Percentiles rank a stretch among this genome's conserved stretches.
These are phyloP conservation scores for Zymoseptoria ardabiliae DNA, from an alignment of 2,329 filamentous ascomycete species.

Conservation along the genomic window DNA sequence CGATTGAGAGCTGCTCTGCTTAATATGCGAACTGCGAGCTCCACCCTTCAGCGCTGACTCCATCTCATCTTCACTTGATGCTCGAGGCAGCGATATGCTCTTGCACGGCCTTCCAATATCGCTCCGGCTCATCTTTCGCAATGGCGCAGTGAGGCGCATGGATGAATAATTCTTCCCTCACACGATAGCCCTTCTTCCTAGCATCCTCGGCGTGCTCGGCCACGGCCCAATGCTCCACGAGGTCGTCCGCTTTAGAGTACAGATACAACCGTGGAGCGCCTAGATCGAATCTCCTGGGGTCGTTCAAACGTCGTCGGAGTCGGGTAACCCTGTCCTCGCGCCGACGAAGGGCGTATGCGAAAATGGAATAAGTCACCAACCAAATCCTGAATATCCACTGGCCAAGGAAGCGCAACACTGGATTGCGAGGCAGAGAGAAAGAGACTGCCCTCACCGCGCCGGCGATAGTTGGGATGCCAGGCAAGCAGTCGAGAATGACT, in stretches of 20 bases:
- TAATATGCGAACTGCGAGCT: neutral
- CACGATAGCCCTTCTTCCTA: constrained; percentile 42
- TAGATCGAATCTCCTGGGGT: constrained; percentile 5
- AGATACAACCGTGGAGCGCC: constrained; percentile 45
- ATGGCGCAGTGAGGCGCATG: constrained; percentile 56
- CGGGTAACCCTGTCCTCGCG: constrained; percentile 7
- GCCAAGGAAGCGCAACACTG: constrained; percentile 10
- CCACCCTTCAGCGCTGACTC: neutral
- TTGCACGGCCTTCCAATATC: constrained; percentile 48
- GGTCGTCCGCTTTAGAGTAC: constrained; percentile 52
- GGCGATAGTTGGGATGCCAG: constrained; percentile 13
- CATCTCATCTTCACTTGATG: neutral
- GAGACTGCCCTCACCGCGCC: constrained; percentile 14
- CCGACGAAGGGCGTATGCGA: neutral
- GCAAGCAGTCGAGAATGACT: constrained; percentile 25
- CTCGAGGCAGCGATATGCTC: neutral
- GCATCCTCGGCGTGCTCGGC: constrained; percentile 48
- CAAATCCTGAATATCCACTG: constrained; percentile 3
- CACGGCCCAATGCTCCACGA: constrained; percentile 51
- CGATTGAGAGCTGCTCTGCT: neutral
- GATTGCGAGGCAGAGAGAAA: constrained; percentile 11
- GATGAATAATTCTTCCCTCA: constrained; percentile 48
- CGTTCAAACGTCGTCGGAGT: constrained; percentile 9
- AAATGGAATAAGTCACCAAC: neutral
- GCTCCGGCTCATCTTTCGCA: constrained; percentile 44